phyloP scores from a whole-genome alignment of 129 eudicot genomes.

The Centella asiatica region DNA sequence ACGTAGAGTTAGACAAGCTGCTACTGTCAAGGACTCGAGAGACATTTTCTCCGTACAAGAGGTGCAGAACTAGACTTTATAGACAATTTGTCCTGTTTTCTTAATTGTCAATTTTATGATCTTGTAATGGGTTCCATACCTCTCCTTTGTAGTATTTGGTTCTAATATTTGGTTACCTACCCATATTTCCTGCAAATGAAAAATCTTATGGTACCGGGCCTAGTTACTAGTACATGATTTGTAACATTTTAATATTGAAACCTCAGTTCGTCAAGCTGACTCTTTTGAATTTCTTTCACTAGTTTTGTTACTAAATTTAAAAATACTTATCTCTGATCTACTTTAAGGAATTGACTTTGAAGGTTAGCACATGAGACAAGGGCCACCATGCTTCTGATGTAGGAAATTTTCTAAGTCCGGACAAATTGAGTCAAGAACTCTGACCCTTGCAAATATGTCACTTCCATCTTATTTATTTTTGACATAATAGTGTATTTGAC shows the following conservation, averaged over 20 bases:
- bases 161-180: slow-evolving; percentile 17
- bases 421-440: not conserved
- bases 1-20: slow-evolving; percentile 55
- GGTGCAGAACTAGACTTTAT: slow-evolving; percentile 12
- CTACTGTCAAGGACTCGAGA: slow-evolving; percentile 50
- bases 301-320: too few species aligned
- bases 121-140: slow-evolving; percentile 10
- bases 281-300: not conserved
- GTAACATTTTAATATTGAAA: slow-evolving; percentile 7
- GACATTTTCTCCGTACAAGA: not conserved
- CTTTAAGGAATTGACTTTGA: not conserved
- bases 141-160: slow-evolving; percentile 17
- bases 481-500: not conserved
- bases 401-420: not conserved
- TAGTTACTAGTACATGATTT: slow-evolving; percentile 5
- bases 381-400: not conserved
- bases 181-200: slow-evolving; percentile 20
- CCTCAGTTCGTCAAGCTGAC: not conserved
- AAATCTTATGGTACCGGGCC: slow-evolving; percentile 7
- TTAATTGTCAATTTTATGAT: slow-evolving; percentile 8
- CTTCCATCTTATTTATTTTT: not conserved
- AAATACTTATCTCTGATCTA: too few species aligned
- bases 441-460: not conserved
- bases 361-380: not conserved
- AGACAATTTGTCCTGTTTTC: slow-evolving; percentile 1